Evolutionary conservation across 768 basidiomycete species (phyloP).

Genomic region (Trametes cubensis): DNA sequence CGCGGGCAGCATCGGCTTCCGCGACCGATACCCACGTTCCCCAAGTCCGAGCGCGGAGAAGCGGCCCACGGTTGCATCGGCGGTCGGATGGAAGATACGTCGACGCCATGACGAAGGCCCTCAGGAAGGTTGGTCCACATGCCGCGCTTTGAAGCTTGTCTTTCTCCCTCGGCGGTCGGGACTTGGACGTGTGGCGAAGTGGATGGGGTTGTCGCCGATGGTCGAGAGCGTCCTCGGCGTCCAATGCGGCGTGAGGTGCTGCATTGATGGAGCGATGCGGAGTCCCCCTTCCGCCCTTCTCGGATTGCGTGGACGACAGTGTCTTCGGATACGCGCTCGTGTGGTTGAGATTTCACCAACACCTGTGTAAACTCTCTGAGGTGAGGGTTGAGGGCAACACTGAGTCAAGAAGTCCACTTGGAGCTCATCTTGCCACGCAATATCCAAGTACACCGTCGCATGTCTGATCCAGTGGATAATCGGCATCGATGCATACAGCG

Average conservation of each 20-base stretch:
- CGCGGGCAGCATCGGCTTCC: not conserved
- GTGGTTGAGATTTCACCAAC: not conserved
- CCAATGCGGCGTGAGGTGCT: not conserved
- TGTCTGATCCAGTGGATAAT: too few relatives aligned
- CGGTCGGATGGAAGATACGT: not conserved
- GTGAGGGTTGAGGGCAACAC: too few relatives aligned
- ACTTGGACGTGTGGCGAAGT: not conserved
- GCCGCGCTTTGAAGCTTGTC: not conserved
- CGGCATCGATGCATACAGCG: too few relatives aligned
- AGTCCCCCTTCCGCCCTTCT: slow-evolving; percentile 16
- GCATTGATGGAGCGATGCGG: not conserved
- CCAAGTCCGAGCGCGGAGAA: not conserved
- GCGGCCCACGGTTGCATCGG: not conserved
- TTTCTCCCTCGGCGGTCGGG: not conserved
- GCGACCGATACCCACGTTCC: not conserved
- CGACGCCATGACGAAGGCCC: not conserved
- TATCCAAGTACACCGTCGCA: too few relatives aligned
- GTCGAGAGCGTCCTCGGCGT: not conserved
- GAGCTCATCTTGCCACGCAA: too few relatives aligned
- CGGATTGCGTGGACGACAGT: slow-evolving; percentile 11
- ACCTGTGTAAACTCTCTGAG: too few relatives aligned
- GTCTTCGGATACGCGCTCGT: slow-evolving; percentile 4
- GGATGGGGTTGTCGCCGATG: not conserved
- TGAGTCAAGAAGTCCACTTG: too few relatives aligned
- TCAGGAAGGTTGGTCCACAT: not conserved